Conservation (phyloP, 352 stramenopile genomes). For the Phytopythium aichiense region DNA sequence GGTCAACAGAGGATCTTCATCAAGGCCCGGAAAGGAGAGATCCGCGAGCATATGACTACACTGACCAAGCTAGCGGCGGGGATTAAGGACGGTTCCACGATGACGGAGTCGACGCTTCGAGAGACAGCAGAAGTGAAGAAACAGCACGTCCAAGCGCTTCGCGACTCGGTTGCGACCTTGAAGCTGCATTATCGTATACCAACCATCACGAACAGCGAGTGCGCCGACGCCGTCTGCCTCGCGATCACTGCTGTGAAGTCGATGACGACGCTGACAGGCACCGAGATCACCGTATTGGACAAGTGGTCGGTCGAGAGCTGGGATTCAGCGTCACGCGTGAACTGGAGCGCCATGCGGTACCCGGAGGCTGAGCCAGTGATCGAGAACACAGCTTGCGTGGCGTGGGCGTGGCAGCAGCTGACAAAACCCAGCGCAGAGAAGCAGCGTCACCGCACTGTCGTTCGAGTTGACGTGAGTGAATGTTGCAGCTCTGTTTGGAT, state of each 20-base stretch:
- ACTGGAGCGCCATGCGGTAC: background rate
- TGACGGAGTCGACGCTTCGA: background rate
- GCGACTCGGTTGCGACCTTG: background rate
- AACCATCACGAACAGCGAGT: background rate
- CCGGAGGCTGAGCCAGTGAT: background rate
- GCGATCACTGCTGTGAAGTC: background rate
- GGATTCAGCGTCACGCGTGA: background rate
- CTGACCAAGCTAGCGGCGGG: background rate
- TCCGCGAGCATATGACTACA: background rate
- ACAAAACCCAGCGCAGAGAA: background rate
- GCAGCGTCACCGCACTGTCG: background rate
- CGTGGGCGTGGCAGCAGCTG: background rate
- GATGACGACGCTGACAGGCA: background rate
- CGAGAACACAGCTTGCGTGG: background rate
- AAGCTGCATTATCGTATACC: no score
- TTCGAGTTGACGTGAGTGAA: background rate
- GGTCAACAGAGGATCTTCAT: background rate
- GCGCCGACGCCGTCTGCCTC: background rate
- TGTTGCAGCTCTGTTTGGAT: background rate
- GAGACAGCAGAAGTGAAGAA: background rate
- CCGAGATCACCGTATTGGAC: background rate
- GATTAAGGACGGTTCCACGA: background rate
- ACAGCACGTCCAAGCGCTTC: background rate
- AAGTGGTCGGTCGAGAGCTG: slow-evolving; percentile 2
- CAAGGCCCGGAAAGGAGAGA: background rate